Percentiles rank a stretch among this genome's conserved stretches.
phyloP scores from a whole-genome alignment of 2,329 filamentous ascomycete genomes.

The Trichoderma sp. region DNA sequence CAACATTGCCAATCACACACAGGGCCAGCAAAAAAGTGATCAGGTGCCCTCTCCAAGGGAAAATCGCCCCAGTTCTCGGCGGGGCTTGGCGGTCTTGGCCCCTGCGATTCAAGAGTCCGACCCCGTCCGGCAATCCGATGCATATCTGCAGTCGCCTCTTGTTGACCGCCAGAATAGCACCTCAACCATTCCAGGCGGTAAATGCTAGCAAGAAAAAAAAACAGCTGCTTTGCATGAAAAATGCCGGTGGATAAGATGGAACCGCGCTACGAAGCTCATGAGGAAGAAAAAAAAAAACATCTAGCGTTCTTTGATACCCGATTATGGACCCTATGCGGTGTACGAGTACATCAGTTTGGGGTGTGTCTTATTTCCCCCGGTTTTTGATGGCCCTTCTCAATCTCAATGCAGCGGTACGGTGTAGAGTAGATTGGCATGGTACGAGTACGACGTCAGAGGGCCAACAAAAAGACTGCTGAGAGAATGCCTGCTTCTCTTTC shows the following conservation, averaged over 20 bases:
- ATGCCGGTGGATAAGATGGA: slow-evolving; percentile 1
- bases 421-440: not conserved
- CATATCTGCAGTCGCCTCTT: not conserved
- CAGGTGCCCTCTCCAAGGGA: slow-evolving; percentile 16
- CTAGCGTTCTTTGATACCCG: not conserved
- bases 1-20: slow-evolving; percentile 10
- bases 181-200: slow-evolving; percentile 12
- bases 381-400: not conserved
- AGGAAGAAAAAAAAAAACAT: not conserved
- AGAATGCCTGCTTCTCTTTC: slow-evolving; percentile 12
- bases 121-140: slow-evolving; percentile 14
- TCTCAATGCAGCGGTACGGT: slow-evolving; percentile 8
- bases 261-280: not conserved
- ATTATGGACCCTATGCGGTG: not conserved
- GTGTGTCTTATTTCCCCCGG: not conserved
- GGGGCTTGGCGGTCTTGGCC: slow-evolving; percentile 15
- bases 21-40: slow-evolving; percentile 13
- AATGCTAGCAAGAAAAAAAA: not conserved
- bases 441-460: slow-evolving; percentile 17
- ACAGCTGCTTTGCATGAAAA: slow-evolving; percentile 11
- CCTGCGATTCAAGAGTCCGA: not conserved
- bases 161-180: slow-evolving; percentile 18
- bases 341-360: not conserved
- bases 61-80: slow-evolving; percentile 14
- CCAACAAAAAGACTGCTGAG: not conserved